These are phyloP conservation scores for Coccomyxa sp. DNA, from an alignment of 139 green algal genomes.

Conservation along the genomic window DNA sequence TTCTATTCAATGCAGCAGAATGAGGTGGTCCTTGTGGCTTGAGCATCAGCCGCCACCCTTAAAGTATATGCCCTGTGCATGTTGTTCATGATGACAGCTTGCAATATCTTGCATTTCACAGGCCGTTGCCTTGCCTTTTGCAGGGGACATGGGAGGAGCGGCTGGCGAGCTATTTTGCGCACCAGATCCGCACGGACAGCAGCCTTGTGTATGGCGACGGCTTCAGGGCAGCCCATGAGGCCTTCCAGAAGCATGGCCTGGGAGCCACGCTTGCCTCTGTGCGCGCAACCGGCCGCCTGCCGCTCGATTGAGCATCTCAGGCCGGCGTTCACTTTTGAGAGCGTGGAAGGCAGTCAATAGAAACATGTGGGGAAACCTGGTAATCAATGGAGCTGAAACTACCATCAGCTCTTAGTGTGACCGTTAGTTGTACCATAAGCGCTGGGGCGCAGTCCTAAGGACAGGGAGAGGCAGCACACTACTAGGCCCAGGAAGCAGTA, in stretches of 20 bases:
- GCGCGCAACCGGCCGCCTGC: conserved; percentile 6
- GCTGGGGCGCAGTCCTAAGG: no score
- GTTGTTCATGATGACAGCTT: neutral
- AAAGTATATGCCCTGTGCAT: neutral
- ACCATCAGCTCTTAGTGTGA: no score
- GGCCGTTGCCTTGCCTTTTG: neutral
- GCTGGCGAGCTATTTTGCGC: conserved; percentile 59
- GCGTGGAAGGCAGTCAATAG: no score
- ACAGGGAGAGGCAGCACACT: no score
- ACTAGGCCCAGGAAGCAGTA: no score
- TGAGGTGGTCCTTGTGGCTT: neutral
- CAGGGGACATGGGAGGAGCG: conserved; percentile 48
- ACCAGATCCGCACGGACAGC: conserved; percentile 80
- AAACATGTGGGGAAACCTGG: no score
- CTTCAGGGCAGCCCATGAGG: conserved; percentile 71
- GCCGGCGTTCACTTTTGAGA: neutral
- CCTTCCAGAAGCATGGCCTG: conserved; percentile 61
- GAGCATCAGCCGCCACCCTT: neutral
- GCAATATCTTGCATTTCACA: neutral
- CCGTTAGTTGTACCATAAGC: no score
- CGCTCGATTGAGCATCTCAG: neutral
- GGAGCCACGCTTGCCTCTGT: conserved; percentile 46
- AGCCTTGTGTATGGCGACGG: conserved; percentile 83
- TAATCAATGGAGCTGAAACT: no score
- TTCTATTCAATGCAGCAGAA: neutral